Percentiles rank a stretch among this genome's conserved stretches.
These are phyloP conservation scores for Didymella glomerata DNA, from an alignment of 2,329 filamentous ascomycete species.

Conservation along the genomic window DNA sequence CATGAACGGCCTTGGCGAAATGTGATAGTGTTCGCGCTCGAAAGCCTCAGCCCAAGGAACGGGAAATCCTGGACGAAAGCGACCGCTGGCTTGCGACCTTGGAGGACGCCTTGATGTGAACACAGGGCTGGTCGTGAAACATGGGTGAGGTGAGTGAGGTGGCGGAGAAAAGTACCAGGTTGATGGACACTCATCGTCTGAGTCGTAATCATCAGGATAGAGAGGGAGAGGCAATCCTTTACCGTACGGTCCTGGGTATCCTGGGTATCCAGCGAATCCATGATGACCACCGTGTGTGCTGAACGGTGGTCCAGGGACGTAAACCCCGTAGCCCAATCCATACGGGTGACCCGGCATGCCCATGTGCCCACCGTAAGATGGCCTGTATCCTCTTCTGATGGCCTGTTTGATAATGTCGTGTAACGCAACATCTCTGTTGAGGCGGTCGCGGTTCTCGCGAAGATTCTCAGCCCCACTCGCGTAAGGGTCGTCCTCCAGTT, in stretches of 20 bases:
- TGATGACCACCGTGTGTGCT: background rate
- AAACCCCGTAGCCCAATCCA: background rate
- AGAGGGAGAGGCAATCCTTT: background rate
- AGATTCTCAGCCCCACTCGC: constrained; percentile 25
- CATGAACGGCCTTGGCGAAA: background rate
- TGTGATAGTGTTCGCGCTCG: background rate
- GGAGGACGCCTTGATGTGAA: background rate
- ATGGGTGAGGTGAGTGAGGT: background rate
- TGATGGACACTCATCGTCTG: background rate
- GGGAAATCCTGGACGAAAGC: background rate
- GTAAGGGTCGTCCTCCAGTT: constrained; percentile 18
- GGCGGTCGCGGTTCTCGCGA: constrained; percentile 18
- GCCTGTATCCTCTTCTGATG: background rate
- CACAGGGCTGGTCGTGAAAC: background rate
- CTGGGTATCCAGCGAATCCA: background rate
- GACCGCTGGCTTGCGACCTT: background rate
- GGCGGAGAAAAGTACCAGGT: background rate
- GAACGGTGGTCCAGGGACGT: background rate
- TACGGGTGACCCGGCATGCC: background rate
- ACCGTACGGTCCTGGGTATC: background rate
- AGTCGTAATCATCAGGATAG: background rate
- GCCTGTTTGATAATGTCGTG: background rate
- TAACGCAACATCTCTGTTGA: constrained; percentile 3
- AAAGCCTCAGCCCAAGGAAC: background rate
- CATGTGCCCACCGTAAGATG: background rate